Evolutionary conservation across 2,329 filamentous ascomycete genomes (phyloP).

Genomic region (Fusarium oligoseptatum): DNA sequence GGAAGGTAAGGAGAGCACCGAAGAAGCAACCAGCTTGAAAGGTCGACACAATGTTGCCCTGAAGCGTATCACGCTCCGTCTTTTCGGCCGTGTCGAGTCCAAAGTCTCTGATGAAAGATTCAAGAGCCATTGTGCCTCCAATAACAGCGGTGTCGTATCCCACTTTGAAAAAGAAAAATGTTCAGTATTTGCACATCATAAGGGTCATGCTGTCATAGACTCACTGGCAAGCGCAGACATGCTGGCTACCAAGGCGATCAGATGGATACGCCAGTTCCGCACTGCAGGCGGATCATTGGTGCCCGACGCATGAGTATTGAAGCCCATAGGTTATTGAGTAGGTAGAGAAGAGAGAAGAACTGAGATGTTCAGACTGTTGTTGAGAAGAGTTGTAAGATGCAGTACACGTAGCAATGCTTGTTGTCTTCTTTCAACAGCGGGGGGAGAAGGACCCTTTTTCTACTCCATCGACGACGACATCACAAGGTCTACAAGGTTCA

Average conservation of each 20-base stretch:
- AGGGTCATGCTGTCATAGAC: constrained; percentile 9
- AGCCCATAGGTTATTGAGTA: constrained; percentile 40
- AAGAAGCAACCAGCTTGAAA: constrained; percentile 58
- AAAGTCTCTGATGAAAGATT: constrained; percentile 54
- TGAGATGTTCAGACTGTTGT: neutral
- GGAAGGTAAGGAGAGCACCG: constrained; percentile 57
- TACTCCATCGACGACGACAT: neutral
- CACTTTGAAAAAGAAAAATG: constrained; percentile 32
- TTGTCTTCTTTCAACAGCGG: neutral
- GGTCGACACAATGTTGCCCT: constrained; percentile 56
- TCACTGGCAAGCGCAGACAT: constrained; percentile 52
- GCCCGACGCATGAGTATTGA: constrained; percentile 55
- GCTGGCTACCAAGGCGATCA: constrained; percentile 50
- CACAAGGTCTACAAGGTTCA: neutral
- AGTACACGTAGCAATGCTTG: constrained; percentile 15
- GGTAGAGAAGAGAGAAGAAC: neutral
- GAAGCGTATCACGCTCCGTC: constrained; percentile 49
- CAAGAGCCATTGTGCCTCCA: constrained; percentile 55
- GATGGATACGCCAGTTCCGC: constrained; percentile 52
- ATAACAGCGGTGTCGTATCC: constrained; percentile 57
- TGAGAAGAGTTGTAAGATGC: constrained; percentile 2
- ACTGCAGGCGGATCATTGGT: constrained; percentile 52
- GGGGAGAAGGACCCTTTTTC: constrained; percentile 26
- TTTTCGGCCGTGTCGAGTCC: constrained; percentile 45
- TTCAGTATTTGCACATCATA: neutral